Conservation (phyloP, 768 basidiomycete species). For the Exsudoporus frostii region DNA sequence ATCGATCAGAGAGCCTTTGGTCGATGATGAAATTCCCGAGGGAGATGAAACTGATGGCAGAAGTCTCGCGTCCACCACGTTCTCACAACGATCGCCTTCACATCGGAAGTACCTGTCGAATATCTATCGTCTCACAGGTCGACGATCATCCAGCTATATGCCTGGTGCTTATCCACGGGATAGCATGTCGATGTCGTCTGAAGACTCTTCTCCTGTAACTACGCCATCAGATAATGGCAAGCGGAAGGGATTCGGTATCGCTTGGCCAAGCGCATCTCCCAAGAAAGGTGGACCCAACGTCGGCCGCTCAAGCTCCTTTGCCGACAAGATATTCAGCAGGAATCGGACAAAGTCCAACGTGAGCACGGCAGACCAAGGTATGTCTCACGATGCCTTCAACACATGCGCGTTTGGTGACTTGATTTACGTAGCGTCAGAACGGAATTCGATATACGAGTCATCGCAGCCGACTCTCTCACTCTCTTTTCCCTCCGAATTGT, state of each 20-base stretch:
- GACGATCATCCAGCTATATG: slow-evolving; percentile 38
- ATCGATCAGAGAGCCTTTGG: slow-evolving; percentile 28
- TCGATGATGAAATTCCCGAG: slow-evolving; percentile 22
- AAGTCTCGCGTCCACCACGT: slow-evolving; percentile 37
- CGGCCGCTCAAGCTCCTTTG: slow-evolving; percentile 55
- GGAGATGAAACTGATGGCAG: slow-evolving; percentile 29
- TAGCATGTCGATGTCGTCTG: slow-evolving; percentile 65
- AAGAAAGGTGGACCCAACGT: slow-evolving; percentile 46
- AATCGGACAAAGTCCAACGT: slow-evolving; percentile 51
- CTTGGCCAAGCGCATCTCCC: slow-evolving; percentile 49
- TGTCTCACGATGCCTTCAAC: slow-evolving; percentile 18
- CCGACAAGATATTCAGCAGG: slow-evolving; percentile 57
- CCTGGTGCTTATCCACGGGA: slow-evolving; percentile 47
- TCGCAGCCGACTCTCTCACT: slow-evolving; percentile 25
- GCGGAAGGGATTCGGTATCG: slow-evolving; percentile 32
- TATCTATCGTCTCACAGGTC: slow-evolving; percentile 43
- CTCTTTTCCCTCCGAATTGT: slow-evolving; percentile 20
- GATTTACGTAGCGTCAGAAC: slow-evolving; percentile 16
- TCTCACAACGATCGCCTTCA: slow-evolving; percentile 51
- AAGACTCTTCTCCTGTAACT: slow-evolving; percentile 59
- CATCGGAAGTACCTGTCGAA: slow-evolving; percentile 45
- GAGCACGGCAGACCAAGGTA: slow-evolving; percentile 46
- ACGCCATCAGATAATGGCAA: slow-evolving; percentile 53
- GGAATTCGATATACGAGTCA: slow-evolving; percentile 26
- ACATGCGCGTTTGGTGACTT: neutral